A percentile compares a stretch with the other conserved stretches of the same genome.
phyloP scores from a whole-genome alignment of 208 protist species.

The Tritrichomonas musculus region DNA sequence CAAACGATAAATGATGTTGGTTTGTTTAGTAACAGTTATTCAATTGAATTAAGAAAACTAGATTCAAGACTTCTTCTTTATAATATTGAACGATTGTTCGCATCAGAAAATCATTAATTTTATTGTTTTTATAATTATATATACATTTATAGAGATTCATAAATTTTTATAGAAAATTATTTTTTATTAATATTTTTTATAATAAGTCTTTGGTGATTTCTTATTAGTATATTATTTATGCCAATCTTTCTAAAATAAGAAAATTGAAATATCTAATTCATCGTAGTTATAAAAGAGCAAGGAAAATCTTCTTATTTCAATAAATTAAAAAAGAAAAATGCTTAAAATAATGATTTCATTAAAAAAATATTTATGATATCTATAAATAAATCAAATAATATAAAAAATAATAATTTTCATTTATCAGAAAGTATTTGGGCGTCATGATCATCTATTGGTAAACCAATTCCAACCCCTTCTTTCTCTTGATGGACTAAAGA shows the following conservation, averaged over 20 bases:
- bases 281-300: too few species aligned
- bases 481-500: background rate
- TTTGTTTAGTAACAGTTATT: background rate
- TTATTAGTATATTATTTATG: too few species aligned
- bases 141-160: too few species aligned
- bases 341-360: background rate
- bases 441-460: background rate
- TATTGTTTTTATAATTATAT: too few species aligned
- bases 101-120: too few species aligned
- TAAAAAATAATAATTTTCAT: background rate
- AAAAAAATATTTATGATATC: background rate
- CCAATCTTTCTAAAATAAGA: too few species aligned
- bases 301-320: too few species aligned
- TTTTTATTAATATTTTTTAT: too few species aligned
- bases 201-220: too few species aligned
- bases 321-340: too few species aligned
- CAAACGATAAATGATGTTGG: background rate
- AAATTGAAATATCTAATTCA: too few species aligned
- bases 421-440: background rate
- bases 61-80: background rate
- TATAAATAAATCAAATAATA: background rate
- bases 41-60: background rate
- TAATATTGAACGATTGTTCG: background rate
- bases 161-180: too few species aligned
- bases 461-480: background rate